Base-by-base conservation (phyloP, 1,139 yeast species). In the Meyerozyma smithsonii region DNA sequence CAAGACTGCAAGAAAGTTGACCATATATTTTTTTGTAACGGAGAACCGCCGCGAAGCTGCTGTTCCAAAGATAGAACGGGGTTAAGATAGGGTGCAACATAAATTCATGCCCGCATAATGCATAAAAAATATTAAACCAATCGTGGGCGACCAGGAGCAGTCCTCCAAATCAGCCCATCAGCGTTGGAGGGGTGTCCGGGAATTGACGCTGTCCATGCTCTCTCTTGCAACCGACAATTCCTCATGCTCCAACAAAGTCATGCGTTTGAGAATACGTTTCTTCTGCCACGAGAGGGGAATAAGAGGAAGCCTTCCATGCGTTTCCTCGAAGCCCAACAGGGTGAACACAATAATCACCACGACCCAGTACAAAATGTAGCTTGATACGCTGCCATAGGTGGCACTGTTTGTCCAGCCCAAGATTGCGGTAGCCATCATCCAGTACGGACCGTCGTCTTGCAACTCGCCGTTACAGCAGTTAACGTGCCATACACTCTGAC, bases 201-300 rank as follows among this genome's bases (percentile, higher is more conserved):
- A 63, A 37, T 55, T 52, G 11, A 56, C 41, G 1, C 61, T 47
- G 26, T 62, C 67, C 7, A 60, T 37, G 40, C 68, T 62, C 4
- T 40, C 48, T 39, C 67, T 54, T 1, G 43, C 35, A 17, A 32
- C 18, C 47, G 35, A 40, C 45, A 18, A 18, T 18, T 17, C 4
- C 12, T 30, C 33, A 15, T 14, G 14, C 10, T 17, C 10, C 21
- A 16, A 16, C 11, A 66, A 48, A 40, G 51, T 52, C 28, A 66
- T 51, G 50, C 80, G 72, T 56, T 81, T 82, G 32, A 62, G 60
- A 25, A 84, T 77, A 39, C 78, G 62, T 42, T 67, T 73, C 42
- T 71, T 58, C 56, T 84, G 94, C 76, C 79, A 77, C 42, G 55
- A 66, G 23, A 80, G 49, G 4, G 92, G 92, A 4, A 83, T 34